Evolutionary conservation across 1,284 basidiomycete genomes (phyloP).

Genomic region (Porogramme epimiltina): DNA sequence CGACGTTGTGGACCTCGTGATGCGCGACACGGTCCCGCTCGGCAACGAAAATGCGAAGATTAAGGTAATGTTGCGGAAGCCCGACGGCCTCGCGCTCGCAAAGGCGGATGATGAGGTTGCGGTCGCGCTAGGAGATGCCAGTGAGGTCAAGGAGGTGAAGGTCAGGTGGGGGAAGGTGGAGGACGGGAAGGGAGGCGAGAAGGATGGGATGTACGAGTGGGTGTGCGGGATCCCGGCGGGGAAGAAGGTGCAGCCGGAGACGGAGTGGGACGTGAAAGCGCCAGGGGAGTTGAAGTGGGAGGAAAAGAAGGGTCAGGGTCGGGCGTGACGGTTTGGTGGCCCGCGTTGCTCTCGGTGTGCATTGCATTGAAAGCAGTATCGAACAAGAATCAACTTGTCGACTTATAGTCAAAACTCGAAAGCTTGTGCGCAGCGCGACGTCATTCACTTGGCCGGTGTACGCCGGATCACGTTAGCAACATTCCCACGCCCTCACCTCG

Average conservation of each 20-base stretch:
- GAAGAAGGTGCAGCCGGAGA: constrained; percentile 40
- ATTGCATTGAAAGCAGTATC: too few species aligned
- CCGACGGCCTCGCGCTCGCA: constrained; percentile 46
- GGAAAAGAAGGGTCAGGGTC: not conserved
- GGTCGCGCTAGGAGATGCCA: constrained; percentile 26
- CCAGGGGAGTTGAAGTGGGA: not conserved
- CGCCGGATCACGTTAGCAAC: too few species aligned
- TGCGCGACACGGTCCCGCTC: constrained; percentile 50
- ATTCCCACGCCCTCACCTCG: too few species aligned
- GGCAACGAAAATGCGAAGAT: constrained; percentile 43
- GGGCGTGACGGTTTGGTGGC: too few species aligned
- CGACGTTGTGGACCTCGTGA: constrained; percentile 41
- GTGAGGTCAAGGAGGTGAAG: constrained; percentile 6
- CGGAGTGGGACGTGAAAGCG: constrained; percentile 16
- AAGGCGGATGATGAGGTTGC: constrained; percentile 44
- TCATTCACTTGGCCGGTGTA: too few species aligned
- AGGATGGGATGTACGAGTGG: constrained; percentile 33
- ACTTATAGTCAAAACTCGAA: too few species aligned
- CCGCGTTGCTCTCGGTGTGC: too few species aligned
- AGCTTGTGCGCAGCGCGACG: too few species aligned
- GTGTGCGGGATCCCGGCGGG: constrained; percentile 26
- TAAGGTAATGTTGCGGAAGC: constrained; percentile 48
- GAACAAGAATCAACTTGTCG: too few species aligned
- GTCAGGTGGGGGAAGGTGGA: constrained; percentile 27
- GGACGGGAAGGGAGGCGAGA: constrained; percentile 24